Evolutionary conservation across 306 rosid genomes (phyloP).

Genomic region (Citrullus mucosospermus): DNA sequence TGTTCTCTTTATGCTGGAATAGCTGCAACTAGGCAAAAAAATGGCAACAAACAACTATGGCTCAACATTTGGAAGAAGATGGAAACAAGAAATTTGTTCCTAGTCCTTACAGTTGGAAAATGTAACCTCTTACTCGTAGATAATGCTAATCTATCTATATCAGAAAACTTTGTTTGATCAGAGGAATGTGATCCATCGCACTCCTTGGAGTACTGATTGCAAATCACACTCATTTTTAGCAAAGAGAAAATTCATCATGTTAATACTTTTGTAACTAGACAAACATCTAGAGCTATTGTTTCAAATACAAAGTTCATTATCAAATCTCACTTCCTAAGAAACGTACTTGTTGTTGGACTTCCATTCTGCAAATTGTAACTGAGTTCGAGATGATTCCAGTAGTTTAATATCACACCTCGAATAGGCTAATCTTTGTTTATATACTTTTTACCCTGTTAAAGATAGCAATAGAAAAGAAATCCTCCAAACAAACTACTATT

Average conservation of each 20-base stretch:
- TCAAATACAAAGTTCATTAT: background rate
- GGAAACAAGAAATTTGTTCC: background rate
- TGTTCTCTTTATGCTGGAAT: background rate
- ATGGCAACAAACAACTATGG: background rate
- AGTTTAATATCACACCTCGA: background rate
- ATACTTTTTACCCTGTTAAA: background rate
- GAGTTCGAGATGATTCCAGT: background rate
- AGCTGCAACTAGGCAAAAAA: background rate
- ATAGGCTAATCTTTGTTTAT: background rate
- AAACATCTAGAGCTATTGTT: background rate
- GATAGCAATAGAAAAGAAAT: background rate
- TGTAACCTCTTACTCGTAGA: background rate
- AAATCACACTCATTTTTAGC: background rate
- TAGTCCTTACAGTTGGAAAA: background rate
- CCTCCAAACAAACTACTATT: background rate
- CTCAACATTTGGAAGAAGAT: background rate
- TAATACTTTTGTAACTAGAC: background rate
- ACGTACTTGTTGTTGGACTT: background rate
- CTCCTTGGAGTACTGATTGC: background rate
- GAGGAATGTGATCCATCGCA: background rate
- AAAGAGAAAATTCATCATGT: background rate
- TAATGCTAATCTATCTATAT: background rate
- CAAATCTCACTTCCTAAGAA: background rate
- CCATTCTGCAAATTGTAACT: background rate
- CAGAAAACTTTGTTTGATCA: background rate